These are phyloP conservation scores for Papiliotrema laurentii DNA, from an alignment of 1,284 basidiomycete species.

Conservation along the genomic window DNA sequence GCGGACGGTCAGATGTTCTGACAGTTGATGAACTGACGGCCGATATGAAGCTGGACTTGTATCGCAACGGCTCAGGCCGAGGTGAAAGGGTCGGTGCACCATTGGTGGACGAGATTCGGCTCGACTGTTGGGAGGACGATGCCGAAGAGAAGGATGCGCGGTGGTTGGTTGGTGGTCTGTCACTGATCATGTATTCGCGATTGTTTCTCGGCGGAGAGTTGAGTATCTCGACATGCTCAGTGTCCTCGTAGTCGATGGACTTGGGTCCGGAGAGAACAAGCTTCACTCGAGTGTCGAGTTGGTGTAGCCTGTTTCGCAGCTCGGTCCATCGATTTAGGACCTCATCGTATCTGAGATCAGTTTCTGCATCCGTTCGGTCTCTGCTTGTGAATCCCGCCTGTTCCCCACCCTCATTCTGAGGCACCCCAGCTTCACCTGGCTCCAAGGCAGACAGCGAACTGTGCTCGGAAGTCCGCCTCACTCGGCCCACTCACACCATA, in stretches of 20 bases:
- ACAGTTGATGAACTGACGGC: conserved; percentile 1
- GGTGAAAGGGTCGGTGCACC: background rate
- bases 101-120: background rate
- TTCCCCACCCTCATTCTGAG: too few species aligned
- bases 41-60: conserved; percentile 4
- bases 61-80: conserved; percentile 1
- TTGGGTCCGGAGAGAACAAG: conserved; percentile 7
- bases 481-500: background rate
- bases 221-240: background rate
- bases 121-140: conserved; percentile 7
- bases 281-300: conserved; percentile 29
- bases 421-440: too few species aligned
- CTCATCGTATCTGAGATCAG: conserved; percentile 22
- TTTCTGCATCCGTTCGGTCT: background rate
- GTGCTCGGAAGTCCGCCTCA: background rate
- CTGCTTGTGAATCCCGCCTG: background rate
- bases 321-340: conserved; percentile 24
- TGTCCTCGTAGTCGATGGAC: background rate
- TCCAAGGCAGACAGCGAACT: too few species aligned
- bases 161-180: conserved; percentile 4
- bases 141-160: conserved; percentile 18
- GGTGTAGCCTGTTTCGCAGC: conserved; percentile 27
- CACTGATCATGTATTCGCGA: conserved; percentile 7
- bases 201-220: background rate
- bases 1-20: conserved; percentile 1